These are phyloP conservation scores for Pisolithus thermaeus DNA, from an alignment of 1,284 basidiomycete species.

Conservation along the genomic window DNA sequence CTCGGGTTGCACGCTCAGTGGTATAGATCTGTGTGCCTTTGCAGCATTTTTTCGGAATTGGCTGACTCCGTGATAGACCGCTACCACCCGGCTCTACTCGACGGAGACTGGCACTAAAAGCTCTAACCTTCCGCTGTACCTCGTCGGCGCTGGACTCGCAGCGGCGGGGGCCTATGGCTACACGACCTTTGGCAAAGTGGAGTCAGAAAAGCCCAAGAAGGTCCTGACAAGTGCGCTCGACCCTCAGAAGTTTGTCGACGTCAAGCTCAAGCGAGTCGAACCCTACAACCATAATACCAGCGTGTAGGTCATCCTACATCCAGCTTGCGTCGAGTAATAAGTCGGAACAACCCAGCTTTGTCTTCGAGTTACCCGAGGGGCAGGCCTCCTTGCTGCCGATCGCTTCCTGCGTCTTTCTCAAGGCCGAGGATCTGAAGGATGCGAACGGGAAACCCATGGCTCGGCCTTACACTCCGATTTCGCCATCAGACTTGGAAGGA, in stretches of 20 bases:
- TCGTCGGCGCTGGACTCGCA: conserved; percentile 45
- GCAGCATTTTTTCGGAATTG: conserved; percentile 1
- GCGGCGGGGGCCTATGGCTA: conserved; percentile 51
- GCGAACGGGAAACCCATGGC: conserved; percentile 87
- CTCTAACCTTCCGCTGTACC: conserved; percentile 44
- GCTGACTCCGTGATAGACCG: conserved; percentile 19
- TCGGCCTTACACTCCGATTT: conserved; percentile 85
- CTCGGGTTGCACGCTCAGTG: conserved; percentile 33
- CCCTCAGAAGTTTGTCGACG: conserved; percentile 68
- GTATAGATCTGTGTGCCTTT: conserved; percentile 5
- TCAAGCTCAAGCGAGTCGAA: conserved; percentile 80
- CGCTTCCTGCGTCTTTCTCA: conserved; percentile 64
- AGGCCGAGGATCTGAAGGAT: conserved; percentile 58
- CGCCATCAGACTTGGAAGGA: conserved; percentile 64
- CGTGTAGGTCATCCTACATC: conserved; percentile 35
- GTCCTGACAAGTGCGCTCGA: conserved; percentile 63
- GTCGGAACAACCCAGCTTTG: conserved; percentile 46
- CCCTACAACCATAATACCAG: conserved; percentile 93
- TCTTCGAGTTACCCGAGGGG: conserved; percentile 82
- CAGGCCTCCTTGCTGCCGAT: conserved; percentile 76
- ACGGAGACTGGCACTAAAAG: conserved; percentile 41
- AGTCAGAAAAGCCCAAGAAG: conserved; percentile 35
- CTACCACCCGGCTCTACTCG: conserved; percentile 36
- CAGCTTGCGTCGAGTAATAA: not conserved
- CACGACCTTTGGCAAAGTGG: conserved; percentile 27